Conservation (phyloP, 2,329 filamentous ascomycete genomes). For the Diaporthe humulicola region DNA sequence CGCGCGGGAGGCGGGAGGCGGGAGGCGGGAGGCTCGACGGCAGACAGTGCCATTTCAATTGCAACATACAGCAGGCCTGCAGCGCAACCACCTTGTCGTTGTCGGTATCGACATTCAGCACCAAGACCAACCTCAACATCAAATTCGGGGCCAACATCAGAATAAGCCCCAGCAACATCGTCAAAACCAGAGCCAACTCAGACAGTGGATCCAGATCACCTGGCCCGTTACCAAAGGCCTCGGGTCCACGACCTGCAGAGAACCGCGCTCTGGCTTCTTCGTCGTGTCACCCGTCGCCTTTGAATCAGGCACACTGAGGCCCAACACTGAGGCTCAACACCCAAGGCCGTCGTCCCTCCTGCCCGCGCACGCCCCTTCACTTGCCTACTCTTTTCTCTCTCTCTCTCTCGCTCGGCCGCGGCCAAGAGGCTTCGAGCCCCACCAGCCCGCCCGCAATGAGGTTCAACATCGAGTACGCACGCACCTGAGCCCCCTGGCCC, state of each 20-base stretch:
- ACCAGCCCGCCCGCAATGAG: slow-evolving; percentile 55
- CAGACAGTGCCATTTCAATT: slow-evolving; percentile 8
- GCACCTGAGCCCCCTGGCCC: too few relatives aligned
- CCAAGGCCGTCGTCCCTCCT: background rate
- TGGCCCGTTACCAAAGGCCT: background rate
- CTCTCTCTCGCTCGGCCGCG: background rate
- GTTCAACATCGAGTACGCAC: slow-evolving; percentile 64
- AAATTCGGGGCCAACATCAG: background rate
- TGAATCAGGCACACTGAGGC: background rate
- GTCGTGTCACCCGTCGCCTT: background rate
- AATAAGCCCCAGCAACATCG: background rate
- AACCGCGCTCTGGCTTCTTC: background rate
- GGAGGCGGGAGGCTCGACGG: too few relatives aligned
- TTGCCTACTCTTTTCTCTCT: too few relatives aligned
- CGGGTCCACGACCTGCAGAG: background rate
- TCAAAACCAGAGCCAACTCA: too few relatives aligned
- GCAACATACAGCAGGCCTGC: background rate
- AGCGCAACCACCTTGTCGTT: background rate
- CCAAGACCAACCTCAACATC: background rate
- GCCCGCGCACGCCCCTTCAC: background rate
- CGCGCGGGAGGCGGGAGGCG: background rate
- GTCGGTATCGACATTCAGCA: background rate
- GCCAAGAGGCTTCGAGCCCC: background rate
- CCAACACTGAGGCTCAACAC: background rate
- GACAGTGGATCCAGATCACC: background rate